phyloP scores from a whole-genome alignment of 2,329 filamentous ascomycete species.

The Neoascochyta sp. region DNA sequence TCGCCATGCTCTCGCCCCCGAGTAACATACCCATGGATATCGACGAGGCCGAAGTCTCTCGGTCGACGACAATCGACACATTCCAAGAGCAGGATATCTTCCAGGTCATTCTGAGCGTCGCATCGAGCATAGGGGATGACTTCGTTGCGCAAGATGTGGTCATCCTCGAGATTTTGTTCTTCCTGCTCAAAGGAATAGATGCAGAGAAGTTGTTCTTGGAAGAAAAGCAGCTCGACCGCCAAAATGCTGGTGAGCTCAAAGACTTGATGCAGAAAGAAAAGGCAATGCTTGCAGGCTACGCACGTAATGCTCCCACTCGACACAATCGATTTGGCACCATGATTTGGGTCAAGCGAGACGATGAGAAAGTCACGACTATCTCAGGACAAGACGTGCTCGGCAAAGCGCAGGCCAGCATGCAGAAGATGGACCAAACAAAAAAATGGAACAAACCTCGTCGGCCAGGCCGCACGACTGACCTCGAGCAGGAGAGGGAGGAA shows the following conservation, averaged over 20 bases:
- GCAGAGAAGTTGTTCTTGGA: constrained; percentile 81
- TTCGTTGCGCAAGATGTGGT: constrained; percentile 85
- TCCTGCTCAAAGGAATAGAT: constrained; percentile 86
- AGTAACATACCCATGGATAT: constrained; percentile 71
- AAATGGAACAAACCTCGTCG: constrained; percentile 78
- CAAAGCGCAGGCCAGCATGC: constrained; percentile 66
- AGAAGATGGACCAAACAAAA: constrained; percentile 88
- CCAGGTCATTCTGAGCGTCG: constrained; percentile 75
- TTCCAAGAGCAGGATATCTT: constrained; percentile 91
- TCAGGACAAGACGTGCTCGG: constrained; percentile 83
- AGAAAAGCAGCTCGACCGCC: constrained; percentile 65
- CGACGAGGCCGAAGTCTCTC: constrained; percentile 85
- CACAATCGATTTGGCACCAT: constrained; percentile 96
- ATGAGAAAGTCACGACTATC: constrained; percentile 78
- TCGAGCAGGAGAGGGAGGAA: constrained; percentile 50
- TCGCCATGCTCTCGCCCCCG: constrained; percentile 77
- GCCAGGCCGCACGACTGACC: constrained; percentile 40
- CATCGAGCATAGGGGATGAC: constrained; percentile 90
- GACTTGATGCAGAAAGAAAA: constrained; percentile 76
- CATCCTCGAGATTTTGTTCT: constrained; percentile 88
- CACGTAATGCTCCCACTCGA: constrained; percentile 73
- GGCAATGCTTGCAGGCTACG: constrained; percentile 73
- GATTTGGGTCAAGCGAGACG: constrained; percentile 89
- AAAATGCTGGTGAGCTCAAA: constrained; percentile 69
- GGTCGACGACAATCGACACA: constrained; percentile 81